Base-by-base conservation (phyloP, 2,329 filamentous ascomycete species). In the Fusarium vanettenii region DNA sequence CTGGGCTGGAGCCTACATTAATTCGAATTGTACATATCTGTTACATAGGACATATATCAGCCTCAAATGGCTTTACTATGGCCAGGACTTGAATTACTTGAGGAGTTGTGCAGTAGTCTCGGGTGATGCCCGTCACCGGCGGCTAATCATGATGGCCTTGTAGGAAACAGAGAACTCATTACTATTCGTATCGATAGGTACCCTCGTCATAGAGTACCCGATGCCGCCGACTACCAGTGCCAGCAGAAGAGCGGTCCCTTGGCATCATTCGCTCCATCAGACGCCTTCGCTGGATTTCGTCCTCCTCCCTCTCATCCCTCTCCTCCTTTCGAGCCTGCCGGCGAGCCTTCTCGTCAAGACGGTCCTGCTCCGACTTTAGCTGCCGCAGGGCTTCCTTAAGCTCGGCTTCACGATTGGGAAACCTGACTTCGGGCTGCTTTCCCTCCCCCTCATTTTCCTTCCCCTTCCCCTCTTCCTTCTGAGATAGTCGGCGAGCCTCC, bases 221-320 rank as follows among this genome's bases (percentile, higher is more conserved):
- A 39, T 80, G 78, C 29, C 84, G 80, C 25, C 82, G 79, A 69
- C 80, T 81, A 62, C 81, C 80, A 27, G 83, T 77, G 18, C 81
- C 82, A 10, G 85, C 80, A 3, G 82, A 83, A 5, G 83, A 79
- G 2, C 82, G 79, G 20, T 16, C 83, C 81, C 41, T 76, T 77
- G 83, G 84, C 70, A 80, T 79, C 80, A 85, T 83, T n/a, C 85
- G 81, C 77, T 87, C 84, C 65, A 71, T 80, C 5, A 87, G 79
- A 39, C 85, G 82, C 61, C 80, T 79, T 18, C 76, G 80, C 78
- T 84, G 82, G 1, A 81, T 84, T 68, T 85, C 84, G 16, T 83
- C 81, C 55, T 84, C 82, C 50, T 79, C 76, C 57, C 70, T 71
- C 55, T 85, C 82, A 43, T 79, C 76, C 57, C 71, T 71, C 62